Base-by-base conservation (phyloP, 176 grass and related monocot species). In the Triticum timopheevii region DNA sequence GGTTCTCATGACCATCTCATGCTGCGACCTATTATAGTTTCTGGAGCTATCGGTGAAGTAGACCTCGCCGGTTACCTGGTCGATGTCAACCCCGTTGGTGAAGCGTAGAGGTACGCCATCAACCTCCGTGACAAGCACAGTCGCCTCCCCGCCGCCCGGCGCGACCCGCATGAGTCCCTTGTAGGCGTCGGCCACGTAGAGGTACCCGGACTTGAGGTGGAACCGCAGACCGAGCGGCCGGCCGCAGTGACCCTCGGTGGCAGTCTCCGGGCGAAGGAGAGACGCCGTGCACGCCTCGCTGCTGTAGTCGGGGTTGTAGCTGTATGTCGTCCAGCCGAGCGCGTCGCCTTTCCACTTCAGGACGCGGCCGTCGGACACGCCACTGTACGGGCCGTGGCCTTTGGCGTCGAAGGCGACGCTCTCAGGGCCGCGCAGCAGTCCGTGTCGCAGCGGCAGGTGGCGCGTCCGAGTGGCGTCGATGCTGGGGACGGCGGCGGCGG, bases 21-120 rank as follows among this genome's bases (percentile, higher is more conserved):
- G 66, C 3, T 30, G 81, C 1, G 30, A 47, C 34, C 83, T 20
- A 28, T 65, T 15, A 45, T 74, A 88, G 33, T 25, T 39, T 0
- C 10, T 50, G 17, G 80, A 83, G 61, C 86, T 84, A 33, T 88
- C 86, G 13, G 80, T 88, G 71, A 88, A 88, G 40, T 83, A 88
- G 17, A 83, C 72, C 19, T 16, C 42, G n/a, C 61, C 86, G 10
- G 79, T 81, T 1, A 27, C 28, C 50, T 88, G 69, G 38, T 83
- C 80, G 17, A 88, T 24, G 42, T 68, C 86, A 19, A 88, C 36
- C 3, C 73, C 80, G 22, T 88, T 88, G 7, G 69, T 77, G 73
- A 88, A 88, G 13, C 61, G 34, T 13, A 88, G 82, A 13, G 80
- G 61, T 2, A 88, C 86, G 22, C 86, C 86, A 15, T 78, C 71